Percentiles rank a stretch among this genome's conserved stretches.
Evolutionary conservation across 1,139 yeast genomes (phyloP).

Genomic region (Yamadazyma kanchanaburiensis): DNA sequence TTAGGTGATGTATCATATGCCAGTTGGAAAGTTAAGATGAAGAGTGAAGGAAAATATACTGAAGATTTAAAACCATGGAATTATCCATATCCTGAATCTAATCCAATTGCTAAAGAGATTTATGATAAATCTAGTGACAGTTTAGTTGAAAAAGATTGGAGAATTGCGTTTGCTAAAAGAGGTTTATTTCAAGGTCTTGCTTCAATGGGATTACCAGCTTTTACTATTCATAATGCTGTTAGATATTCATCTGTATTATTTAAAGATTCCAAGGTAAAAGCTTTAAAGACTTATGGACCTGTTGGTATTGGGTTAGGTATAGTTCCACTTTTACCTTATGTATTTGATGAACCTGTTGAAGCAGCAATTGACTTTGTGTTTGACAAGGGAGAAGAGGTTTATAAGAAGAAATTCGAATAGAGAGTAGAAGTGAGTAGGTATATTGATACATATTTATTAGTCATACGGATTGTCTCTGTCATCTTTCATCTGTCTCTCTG

Average conservation of each 20-base stretch:
- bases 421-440: conserved; percentile 1
- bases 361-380: conserved; percentile 61
- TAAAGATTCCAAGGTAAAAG: conserved; percentile 38
- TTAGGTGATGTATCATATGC: conserved; percentile 77
- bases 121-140: conserved; percentile 23
- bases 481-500: neutral
- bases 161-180: conserved; percentile 60
- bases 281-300: conserved; percentile 65
- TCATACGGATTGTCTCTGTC: neutral
- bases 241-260: conserved; percentile 61
- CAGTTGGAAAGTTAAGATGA: conserved; percentile 71
- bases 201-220: conserved; percentile 84
- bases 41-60: conserved; percentile 61
- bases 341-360: conserved; percentile 84
- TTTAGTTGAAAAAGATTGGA: conserved; percentile 58
- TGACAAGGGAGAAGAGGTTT: conserved; percentile 50
- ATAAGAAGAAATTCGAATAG: no score
- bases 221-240: conserved; percentile 79
- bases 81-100: conserved; percentile 39
- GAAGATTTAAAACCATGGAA: conserved; percentile 74
- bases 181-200: conserved; percentile 80
- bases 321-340: conserved; percentile 74
- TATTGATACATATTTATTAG: conserved; percentile 1
- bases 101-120: conserved; percentile 35
- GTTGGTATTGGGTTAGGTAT: conserved; percentile 73